Evolutionary conservation across 768 basidiomycete species (phyloP).

Genomic region (Gloeopeniophorella convolvens): DNA sequence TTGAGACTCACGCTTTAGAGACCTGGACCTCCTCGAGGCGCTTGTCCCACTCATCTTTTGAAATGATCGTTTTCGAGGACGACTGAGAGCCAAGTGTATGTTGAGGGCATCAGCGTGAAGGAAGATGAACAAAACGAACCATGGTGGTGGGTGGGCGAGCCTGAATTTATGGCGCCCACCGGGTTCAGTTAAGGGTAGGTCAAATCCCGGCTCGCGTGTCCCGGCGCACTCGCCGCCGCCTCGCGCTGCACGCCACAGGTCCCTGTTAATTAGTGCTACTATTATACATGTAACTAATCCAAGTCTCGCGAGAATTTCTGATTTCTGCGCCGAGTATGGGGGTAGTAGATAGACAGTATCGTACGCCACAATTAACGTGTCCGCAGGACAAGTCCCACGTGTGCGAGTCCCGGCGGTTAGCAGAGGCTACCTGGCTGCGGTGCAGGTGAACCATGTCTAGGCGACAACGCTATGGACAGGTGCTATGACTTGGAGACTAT

Average conservation of each 20-base stretch:
- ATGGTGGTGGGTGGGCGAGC: conserved; percentile 3
- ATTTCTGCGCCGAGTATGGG: too few relatives aligned
- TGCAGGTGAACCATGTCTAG: neutral
- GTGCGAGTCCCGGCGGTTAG: too few relatives aligned
- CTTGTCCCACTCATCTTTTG: conserved; percentile 82
- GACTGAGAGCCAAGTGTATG: conserved; percentile 21
- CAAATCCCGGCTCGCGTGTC: neutral
- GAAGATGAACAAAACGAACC: conserved; percentile 22
- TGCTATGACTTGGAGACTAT: conserved; percentile 62
- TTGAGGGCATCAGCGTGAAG: neutral
- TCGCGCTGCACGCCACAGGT: too few relatives aligned
- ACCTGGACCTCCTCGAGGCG: conserved; percentile 78
- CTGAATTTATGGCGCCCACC: neutral
- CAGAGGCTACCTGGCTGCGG: too few relatives aligned
- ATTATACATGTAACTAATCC: too few relatives aligned
- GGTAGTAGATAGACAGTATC: too few relatives aligned
- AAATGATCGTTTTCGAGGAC: conserved; percentile 50
- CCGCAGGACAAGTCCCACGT: too few relatives aligned
- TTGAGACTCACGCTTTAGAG: conserved; percentile 75
- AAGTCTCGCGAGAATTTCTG: too few relatives aligned
- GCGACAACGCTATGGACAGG: neutral
- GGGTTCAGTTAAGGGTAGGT: conserved; percentile 10
- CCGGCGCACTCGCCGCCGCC: too few relatives aligned
- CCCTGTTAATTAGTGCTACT: too few relatives aligned
- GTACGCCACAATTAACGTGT: too few relatives aligned